Conservation (phyloP, 2,329 filamentous ascomycete genomes). For the Pestalotiopsis fici region DNA sequence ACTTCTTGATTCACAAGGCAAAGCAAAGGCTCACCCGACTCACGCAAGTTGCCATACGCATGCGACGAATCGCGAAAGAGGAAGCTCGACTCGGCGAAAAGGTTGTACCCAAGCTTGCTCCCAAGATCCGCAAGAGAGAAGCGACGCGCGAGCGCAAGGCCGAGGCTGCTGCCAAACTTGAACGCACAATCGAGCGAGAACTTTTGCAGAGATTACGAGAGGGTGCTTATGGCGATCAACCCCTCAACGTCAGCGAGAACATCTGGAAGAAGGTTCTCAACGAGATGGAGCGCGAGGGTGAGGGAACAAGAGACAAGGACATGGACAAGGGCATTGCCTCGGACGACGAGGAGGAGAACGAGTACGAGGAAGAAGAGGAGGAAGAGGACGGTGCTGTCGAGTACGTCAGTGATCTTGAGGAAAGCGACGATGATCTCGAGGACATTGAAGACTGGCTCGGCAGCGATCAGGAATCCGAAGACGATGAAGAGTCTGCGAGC, state of each 20-base stretch:
- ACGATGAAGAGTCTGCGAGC: constrained; percentile 46
- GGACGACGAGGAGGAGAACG: constrained; percentile 69
- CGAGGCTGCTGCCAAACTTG: constrained; percentile 85
- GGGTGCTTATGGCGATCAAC: constrained; percentile 91
- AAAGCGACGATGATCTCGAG: constrained; percentile 75
- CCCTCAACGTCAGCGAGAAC: constrained; percentile 89
- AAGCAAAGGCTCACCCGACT: constrained; percentile 93
- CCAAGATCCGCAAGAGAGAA: constrained; percentile 81
- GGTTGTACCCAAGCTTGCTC: constrained; percentile 84
- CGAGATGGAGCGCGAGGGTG: constrained; percentile 83
- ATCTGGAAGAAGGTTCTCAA: constrained; percentile 98
- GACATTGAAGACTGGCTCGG: constrained; percentile 94
- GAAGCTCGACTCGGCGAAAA: constrained; percentile 88
- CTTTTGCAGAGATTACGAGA: constrained; percentile 87
- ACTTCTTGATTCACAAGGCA: constrained; percentile 90
- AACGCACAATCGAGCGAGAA: constrained; percentile 93
- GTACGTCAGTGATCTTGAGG: constrained; percentile 90
- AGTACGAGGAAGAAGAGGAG: constrained; percentile 46
- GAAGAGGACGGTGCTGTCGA: constrained; percentile 78
- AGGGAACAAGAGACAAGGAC: constrained; percentile 82
- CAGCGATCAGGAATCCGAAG: constrained; percentile 62
- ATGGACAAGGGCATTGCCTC: constrained; percentile 84
- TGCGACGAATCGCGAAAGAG: constrained; percentile 72
- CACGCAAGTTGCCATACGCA: constrained; percentile 85
- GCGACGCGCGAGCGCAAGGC: constrained; percentile 75